phyloP scores from a whole-genome alignment of 805 yeast species.

The Candida golubevii region DNA sequence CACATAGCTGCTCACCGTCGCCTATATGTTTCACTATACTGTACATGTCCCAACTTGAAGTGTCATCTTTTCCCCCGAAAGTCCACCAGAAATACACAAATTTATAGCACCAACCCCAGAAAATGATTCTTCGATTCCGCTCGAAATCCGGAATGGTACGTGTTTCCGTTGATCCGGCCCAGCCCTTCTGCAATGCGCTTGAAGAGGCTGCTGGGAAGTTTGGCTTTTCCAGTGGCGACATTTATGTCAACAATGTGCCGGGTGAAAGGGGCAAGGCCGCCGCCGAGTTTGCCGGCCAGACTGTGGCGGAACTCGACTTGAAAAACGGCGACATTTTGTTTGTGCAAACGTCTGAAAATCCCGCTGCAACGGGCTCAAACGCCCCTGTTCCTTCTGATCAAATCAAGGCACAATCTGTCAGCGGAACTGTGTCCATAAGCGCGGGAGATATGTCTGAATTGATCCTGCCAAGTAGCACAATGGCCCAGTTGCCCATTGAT shows the following conservation, averaged over 20 bases:
- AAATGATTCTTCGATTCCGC: conserved; percentile 61
- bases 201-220: conserved; percentile 33
- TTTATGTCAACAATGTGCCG: conserved; percentile 43
- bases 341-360: conserved; percentile 18
- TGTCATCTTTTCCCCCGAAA: too few species aligned
- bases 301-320: conserved; percentile 44
- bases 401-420: conserved; percentile 6
- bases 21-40: too few species aligned
- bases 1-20: too few species aligned
- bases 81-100: too few species aligned
- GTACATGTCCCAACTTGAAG: too few species aligned
- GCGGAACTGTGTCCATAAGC: conserved; percentile 9
- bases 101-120: too few species aligned
- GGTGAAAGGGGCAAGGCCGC: conserved; percentile 40
- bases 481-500: conserved; percentile 65
- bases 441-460: conserved; percentile 4
- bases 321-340: conserved; percentile 59
- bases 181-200: conserved; percentile 43
- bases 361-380: neutral
- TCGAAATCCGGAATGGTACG: conserved; percentile 82
- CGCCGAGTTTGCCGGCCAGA: conserved; percentile 29
- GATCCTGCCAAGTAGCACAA: conserved; percentile 7
- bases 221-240: conserved; percentile 7
- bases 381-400: neutral
- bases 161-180: conserved; percentile 44